phyloP scores from a whole-genome alignment of 83 land plant species.

The Picea abies region DNA sequence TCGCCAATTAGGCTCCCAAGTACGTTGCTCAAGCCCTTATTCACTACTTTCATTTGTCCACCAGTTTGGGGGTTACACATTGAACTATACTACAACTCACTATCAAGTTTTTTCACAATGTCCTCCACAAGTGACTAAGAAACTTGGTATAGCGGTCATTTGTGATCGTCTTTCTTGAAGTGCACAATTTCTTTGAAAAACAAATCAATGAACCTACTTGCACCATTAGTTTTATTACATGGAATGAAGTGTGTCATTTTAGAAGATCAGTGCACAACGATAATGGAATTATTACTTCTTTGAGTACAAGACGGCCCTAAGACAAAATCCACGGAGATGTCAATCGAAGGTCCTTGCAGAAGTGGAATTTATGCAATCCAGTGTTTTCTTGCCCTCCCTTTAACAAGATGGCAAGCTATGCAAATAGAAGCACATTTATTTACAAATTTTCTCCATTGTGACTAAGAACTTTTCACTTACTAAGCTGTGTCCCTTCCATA shows the following conservation, averaged over 20 bases:
- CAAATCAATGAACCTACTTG: not conserved
- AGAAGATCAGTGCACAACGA: no score
- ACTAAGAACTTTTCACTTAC: not conserved
- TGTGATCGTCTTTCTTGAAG: not conserved
- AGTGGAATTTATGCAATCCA: not conserved
- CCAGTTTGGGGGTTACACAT: not conserved
- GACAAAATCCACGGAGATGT: not conserved
- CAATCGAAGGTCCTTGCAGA: not conserved
- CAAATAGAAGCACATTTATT: not conserved
- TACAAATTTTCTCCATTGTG: not conserved
- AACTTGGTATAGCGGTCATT: not conserved
- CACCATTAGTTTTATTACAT: not conserved
- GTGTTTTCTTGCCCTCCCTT: not conserved
- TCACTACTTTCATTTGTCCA: not conserved
- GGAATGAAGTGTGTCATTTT: not conserved
- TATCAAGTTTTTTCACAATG: not conserved
- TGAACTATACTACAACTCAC: not conserved
- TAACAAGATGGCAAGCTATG: not conserved
- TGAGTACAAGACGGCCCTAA: no score
- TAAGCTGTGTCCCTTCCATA: not conserved
- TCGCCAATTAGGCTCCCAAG: no score
- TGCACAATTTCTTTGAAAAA: not conserved
- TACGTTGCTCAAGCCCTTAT: no score
- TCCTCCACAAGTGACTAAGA: not conserved
- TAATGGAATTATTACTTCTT: no score